Base-by-base conservation (phyloP, 2,329 filamentous ascomycete genomes). In the Exophiala sideris region DNA sequence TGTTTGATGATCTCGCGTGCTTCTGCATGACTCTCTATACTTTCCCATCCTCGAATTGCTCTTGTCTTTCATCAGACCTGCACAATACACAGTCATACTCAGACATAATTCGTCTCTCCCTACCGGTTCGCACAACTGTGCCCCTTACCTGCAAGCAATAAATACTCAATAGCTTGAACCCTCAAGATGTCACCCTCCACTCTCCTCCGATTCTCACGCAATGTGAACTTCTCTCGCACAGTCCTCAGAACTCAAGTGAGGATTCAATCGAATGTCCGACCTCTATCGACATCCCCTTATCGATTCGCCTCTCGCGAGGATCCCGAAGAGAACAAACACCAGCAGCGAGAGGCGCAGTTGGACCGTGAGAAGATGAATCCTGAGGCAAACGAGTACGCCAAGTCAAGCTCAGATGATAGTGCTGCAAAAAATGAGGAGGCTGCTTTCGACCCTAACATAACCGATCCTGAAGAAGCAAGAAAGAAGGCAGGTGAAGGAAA, bases 371-470 rank as follows among this genome's bases (percentile, higher is more conserved):
- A 78, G 2, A 77, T 95, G 33, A 81, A 86, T 54, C 83, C 87
- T 0, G 76, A 81, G 33, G 71, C 79, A 2, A 82, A 79, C 50
- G 88, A 95, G 67, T 82, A 85, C 70, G 82, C 82, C 53, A 83
- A 86, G 66, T 84, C 82, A 46, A 87, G 83, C 3, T 82, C 81
- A 0, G 88, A 84, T 61, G 74, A 84, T 42, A 77, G 81, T 10
- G 79, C 84, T 0, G 76, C 79, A 0, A 73, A 78, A 29, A 74
- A 80, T 52, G 68, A 74, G 3, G 76, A 84, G 39, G 79, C 84
- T 0, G 86, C 90, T 1, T 95, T 88, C 70, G 79, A 89, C 66
- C 82, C 84, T 0, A 71, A 76, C 51, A 82, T 81, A 67, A 91
- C 87, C 21, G 73, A 77, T 16, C 89, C 89, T 0, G 85, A 90